Base-by-base conservation (phyloP, 805 yeast genomes). In the Starmerella apis region DNA sequence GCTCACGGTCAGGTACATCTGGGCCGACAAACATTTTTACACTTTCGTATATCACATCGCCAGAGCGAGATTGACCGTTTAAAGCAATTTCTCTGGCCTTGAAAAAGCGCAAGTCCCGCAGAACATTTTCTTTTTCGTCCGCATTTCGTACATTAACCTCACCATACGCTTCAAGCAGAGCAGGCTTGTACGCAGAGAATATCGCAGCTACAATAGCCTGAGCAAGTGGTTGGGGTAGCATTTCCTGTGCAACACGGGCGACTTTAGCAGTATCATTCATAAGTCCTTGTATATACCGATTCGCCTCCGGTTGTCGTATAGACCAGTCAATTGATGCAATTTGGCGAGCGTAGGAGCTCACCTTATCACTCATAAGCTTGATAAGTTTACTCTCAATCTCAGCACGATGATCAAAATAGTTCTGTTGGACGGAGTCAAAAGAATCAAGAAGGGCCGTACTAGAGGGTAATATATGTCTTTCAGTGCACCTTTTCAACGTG, bases 361-460 rank as follows among this genome's bases (percentile, higher is more conserved):
- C 74, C 48, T 85, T 74, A 52, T 81, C 88, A 37, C 72, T 70
- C 88, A 83, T 82, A 16, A 83, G 74, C 2, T 80, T 72, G n/a
- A 82, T 76, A 39, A 83, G 69, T 61, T 82, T 82, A 38, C 75
- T 67, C 53, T 77, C 76, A 13, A 83, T 70, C 55, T 81, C 85
- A 46, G 68, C 71, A 51, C 79, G 80, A 56, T 83, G 90, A 49
- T 78, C 83, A 41, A 68, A 69, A 59, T 74, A 75, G 27, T 69
- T 64, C 18, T 69, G 63, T 16, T 65, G 61, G 11, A 75, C 63
- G 18, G 62, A 62, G n/a, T 69, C 72, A 50, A 73, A 69, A 72
- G 31, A 32, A 35, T 16, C 30, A 13, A 51, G 27, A 2, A 47
- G 16, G 42, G 31, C 18, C 10, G 13, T 9, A 13, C 19, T 36